Evolutionary conservation across 2,329 filamentous ascomycete genomes (phyloP).

Genomic region (Fragosphaeria purpurea): DNA sequence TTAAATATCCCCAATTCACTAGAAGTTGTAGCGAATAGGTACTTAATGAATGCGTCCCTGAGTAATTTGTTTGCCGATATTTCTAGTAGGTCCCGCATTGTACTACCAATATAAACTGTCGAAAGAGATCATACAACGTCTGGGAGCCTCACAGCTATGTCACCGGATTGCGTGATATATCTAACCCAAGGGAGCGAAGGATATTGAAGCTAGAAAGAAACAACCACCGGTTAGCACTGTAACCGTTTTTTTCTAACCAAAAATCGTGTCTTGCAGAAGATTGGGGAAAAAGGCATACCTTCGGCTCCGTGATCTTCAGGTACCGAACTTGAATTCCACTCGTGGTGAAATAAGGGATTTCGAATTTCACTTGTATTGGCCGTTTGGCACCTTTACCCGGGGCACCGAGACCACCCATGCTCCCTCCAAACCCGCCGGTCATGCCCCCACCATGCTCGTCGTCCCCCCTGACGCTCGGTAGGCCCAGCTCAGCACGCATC

Average conservation of each 20-base stretch:
- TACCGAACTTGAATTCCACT: constrained; percentile 97
- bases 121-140: constrained; percentile 54
- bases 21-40: too few species aligned
- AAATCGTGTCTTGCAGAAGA: too few species aligned
- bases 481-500: constrained; percentile 91
- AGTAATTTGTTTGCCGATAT: too few species aligned
- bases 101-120: too few species aligned
- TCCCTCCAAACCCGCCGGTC: constrained; percentile 94
- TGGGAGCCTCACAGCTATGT: constrained; percentile 91
- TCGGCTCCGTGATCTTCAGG: constrained; percentile 97
- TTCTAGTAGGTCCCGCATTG: too few species aligned
- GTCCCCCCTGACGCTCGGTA: constrained; percentile 89
- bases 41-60: too few species aligned
- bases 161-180: constrained; percentile 96
- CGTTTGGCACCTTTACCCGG: constrained; percentile 76
- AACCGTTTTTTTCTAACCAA: too few species aligned
- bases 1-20: too few species aligned
- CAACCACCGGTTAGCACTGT: constrained; percentile 4
- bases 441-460: constrained; percentile 94
- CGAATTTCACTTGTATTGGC: constrained; percentile 98
- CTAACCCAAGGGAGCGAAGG: constrained; percentile 94
- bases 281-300: constrained; percentile 48
- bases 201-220: constrained; percentile 54
- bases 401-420: constrained; percentile 82
- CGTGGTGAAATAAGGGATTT: constrained; percentile 99